Percentiles rank a stretch among this genome's conserved stretches.
These are phyloP conservation scores for Solanum verrucosum DNA, from an alignment of 257 asterid species.

Conservation along the genomic window DNA sequence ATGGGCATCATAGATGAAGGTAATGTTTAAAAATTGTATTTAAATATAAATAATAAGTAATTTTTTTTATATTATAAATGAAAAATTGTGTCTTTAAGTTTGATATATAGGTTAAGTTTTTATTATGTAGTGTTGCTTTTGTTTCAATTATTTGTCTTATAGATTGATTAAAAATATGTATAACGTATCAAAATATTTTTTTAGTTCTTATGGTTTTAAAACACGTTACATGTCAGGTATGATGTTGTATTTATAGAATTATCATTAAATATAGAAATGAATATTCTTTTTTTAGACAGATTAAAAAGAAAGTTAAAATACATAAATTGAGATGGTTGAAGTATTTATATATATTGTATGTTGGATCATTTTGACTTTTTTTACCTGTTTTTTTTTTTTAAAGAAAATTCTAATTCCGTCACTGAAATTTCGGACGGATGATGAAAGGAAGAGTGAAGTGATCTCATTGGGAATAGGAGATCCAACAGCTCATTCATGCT, in stretches of 20 bases:
- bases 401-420: background rate
- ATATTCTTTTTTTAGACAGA: too few relatives aligned
- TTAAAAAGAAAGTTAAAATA: too few relatives aligned
- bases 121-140: background rate
- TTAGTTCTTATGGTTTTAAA: background rate
- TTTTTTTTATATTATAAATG: background rate
- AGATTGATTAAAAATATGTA: background rate
- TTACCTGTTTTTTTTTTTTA: too few relatives aligned
- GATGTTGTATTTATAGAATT: background rate
- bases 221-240: background rate
- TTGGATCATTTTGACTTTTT: too few relatives aligned
- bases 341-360: too few relatives aligned
- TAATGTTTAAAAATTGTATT: background rate
- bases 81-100: background rate
- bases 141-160: background rate
- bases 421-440: background rate
- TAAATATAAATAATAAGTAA: background rate
- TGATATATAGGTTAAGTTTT: background rate
- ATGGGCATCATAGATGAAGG: conserved; percentile 20
- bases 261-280: background rate
- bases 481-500: conserved; percentile 82
- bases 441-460: conserved; percentile 17
- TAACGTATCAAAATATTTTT: background rate
- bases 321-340: background rate
- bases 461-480: conserved; percentile 80